Conservation (phyloP, 2,329 filamentous ascomycete species). For the Arthrobotrys iridis region DNA sequence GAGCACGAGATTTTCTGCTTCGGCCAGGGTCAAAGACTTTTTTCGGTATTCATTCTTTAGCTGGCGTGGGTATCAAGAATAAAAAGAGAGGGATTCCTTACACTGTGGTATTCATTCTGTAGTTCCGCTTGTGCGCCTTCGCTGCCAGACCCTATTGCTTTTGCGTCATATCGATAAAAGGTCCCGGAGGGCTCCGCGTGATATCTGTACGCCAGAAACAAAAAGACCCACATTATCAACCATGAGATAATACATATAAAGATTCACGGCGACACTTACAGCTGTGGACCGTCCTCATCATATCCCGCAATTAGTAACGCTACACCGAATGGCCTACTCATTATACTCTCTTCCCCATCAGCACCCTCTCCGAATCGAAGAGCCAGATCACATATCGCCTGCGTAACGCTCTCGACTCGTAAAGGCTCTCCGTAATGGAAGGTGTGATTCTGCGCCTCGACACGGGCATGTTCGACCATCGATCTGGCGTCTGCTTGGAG, state of each 20-base stretch:
- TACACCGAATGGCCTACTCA: slow-evolving; percentile 96
- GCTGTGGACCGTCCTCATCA: slow-evolving; percentile 93
- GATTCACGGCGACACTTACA: slow-evolving; percentile 66
- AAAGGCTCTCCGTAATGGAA: slow-evolving; percentile 98
- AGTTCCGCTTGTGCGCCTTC: slow-evolving; percentile 97
- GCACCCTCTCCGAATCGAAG: slow-evolving; percentile 96
- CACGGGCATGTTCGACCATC: slow-evolving; percentile 97
- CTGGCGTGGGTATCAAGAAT: background rate
- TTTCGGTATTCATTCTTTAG: slow-evolving; percentile 54
- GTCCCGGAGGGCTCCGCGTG: slow-evolving; percentile 98
- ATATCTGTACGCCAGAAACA: slow-evolving; percentile 68
- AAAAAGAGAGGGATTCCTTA: slow-evolving; percentile 58
- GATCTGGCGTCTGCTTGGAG: slow-evolving; percentile 96
- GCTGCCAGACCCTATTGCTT: slow-evolving; percentile 96
- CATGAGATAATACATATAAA: background rate
- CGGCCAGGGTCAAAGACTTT: slow-evolving; percentile 84
- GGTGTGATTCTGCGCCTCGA: slow-evolving; percentile 94
- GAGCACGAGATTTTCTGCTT: slow-evolving; percentile 92
- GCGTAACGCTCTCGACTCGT: slow-evolving; percentile 95
- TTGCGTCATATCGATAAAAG: slow-evolving; percentile 98
- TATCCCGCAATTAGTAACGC: slow-evolving; percentile 95
- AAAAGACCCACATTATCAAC: background rate
- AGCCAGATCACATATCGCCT: slow-evolving; percentile 97
- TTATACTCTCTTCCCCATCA: slow-evolving; percentile 97
- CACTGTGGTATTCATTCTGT: slow-evolving; percentile 98